Evolutionary conservation across 768 basidiomycete genomes (phyloP).

Genomic region (Leccinellum rugosiceps): DNA sequence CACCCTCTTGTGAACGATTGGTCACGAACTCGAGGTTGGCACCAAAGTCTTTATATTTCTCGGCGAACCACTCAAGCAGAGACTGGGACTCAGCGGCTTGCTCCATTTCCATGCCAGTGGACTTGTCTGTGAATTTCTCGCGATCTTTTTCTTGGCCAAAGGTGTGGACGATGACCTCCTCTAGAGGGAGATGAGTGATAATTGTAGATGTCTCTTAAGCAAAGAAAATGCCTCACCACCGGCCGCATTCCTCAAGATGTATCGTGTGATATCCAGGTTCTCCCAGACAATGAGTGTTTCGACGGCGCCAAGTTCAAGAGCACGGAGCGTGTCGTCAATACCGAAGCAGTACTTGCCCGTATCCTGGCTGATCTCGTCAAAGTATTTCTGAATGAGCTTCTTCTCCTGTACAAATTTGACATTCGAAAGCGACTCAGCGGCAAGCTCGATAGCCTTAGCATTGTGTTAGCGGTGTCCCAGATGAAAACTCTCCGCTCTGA

Average conservation of each 20-base stretch:
- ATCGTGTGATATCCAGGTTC: conserved; percentile 88
- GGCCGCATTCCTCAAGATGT: conserved; percentile 87
- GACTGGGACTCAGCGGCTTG: conserved; percentile 75
- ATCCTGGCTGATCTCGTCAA: conserved; percentile 98
- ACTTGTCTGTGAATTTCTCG: conserved; percentile 94
- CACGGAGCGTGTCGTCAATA: conserved; percentile 94
- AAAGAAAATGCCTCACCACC: conserved; percentile 51
- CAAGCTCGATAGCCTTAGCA: conserved; percentile 88
- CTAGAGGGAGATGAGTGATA: conserved; percentile 35
- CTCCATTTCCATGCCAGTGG: conserved; percentile 96
- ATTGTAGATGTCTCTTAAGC: background rate
- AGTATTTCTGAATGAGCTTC: conserved; percentile 95
- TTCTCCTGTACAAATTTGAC: conserved; percentile 99
- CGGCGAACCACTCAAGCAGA: conserved; percentile 97
- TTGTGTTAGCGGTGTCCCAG: background rate
- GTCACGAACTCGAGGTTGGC: conserved; percentile 95
- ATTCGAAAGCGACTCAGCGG: conserved; percentile 92
- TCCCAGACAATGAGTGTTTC: conserved; percentile 99
- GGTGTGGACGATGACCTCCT: conserved; percentile 79
- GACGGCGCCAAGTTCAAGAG: conserved; percentile 91
- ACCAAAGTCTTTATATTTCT: conserved; percentile 98
- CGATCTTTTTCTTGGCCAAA: conserved; percentile 90
- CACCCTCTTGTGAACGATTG: conserved; percentile 94
- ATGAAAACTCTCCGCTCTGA: background rate
- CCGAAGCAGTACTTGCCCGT: conserved; percentile 97